Conservation (phyloP, 352 stramenopile species). For the Globisporangium polare region DNA sequence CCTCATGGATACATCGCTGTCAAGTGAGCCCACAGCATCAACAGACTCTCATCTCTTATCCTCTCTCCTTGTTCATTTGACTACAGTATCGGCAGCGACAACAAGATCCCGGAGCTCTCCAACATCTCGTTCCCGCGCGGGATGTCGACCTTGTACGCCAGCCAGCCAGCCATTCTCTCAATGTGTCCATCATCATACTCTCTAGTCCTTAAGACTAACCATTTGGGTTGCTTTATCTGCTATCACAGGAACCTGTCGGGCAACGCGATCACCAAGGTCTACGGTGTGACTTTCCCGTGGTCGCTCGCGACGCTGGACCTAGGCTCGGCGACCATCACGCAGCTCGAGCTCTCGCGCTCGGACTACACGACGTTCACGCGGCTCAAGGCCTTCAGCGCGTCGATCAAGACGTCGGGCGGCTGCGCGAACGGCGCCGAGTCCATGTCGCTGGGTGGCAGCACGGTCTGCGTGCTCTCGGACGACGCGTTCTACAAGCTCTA, state of each 20-base stretch:
- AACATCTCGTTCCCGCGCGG: slow-evolving; percentile 48
- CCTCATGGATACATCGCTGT: too few species aligned
- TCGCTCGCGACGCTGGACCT: slow-evolving; percentile 44
- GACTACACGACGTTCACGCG: slow-evolving; percentile 56
- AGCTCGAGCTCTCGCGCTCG: slow-evolving; percentile 65
- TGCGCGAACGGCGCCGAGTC: slow-evolving; percentile 41
- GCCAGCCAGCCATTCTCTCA: background rate
- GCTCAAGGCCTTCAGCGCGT: slow-evolving; percentile 37
- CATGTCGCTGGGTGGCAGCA: slow-evolving; percentile 28
- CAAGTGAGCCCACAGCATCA: background rate
- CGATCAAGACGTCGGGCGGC: slow-evolving; percentile 36
- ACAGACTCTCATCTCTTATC: background rate
- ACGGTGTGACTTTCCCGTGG: slow-evolving; percentile 52
- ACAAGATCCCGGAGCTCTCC: slow-evolving; percentile 43
- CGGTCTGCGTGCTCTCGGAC: slow-evolving; percentile 62
- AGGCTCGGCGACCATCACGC: slow-evolving; percentile 41
- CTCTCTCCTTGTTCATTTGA: background rate
- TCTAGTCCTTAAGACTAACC: background rate
- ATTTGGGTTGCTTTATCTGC: background rate
- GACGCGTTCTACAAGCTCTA: slow-evolving; percentile 56
- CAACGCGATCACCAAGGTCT: slow-evolving; percentile 54
- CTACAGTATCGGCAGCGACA: slow-evolving; percentile 30
- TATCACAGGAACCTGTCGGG: slow-evolving; percentile 39
- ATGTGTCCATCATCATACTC: background rate
- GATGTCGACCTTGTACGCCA: slow-evolving; percentile 29